Conservation (phyloP, 2,329 filamentous ascomycete genomes). For the Diaporthe aspalathi region DNA sequence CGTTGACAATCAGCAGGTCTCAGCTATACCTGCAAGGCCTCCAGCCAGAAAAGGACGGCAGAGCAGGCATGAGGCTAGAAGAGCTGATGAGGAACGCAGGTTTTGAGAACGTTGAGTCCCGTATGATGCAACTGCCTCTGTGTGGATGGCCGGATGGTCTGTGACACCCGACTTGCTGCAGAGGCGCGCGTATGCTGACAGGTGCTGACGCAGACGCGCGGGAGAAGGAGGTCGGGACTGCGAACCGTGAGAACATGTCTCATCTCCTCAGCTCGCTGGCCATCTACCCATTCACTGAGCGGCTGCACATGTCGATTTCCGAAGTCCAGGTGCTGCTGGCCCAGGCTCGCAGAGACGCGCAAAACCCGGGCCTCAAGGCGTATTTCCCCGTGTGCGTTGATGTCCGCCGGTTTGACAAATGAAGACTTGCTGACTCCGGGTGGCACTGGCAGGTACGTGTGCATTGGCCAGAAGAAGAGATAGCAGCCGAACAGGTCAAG, state of each 20-base stretch:
- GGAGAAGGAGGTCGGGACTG: slow-evolving; percentile 63
- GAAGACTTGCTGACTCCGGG: neutral
- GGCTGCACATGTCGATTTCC: slow-evolving; percentile 65
- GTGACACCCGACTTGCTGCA: slow-evolving; percentile 41
- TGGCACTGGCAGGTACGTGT: slow-evolving; percentile 63
- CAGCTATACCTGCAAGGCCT: slow-evolving; percentile 71
- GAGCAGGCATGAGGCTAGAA: slow-evolving; percentile 71
- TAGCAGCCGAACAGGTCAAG: slow-evolving; percentile 13
- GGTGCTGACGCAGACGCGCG: slow-evolving; percentile 55
- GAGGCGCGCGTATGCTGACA: slow-evolving; percentile 38
- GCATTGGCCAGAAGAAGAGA: slow-evolving; percentile 69
- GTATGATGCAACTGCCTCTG: slow-evolving; percentile 74
- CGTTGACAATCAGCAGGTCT: slow-evolving; percentile 52
- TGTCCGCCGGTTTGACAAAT: neutral
- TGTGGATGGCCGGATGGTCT: slow-evolving; percentile 77
- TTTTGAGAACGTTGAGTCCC: slow-evolving; percentile 74
- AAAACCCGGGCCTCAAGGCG: slow-evolving; percentile 66
- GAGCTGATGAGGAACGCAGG: slow-evolving; percentile 70
- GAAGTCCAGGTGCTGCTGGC: slow-evolving; percentile 68
- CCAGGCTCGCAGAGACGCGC: slow-evolving; percentile 65
- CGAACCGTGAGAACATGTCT: slow-evolving; percentile 66
- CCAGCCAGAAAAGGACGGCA: slow-evolving; percentile 73
- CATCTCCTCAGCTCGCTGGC: slow-evolving; percentile 66
- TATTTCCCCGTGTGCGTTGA: slow-evolving; percentile 70
- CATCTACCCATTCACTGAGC: slow-evolving; percentile 66